Evolutionary conservation across 2,329 filamentous ascomycete genomes (phyloP).

Genomic region (Calonectria pseudoturangicola): DNA sequence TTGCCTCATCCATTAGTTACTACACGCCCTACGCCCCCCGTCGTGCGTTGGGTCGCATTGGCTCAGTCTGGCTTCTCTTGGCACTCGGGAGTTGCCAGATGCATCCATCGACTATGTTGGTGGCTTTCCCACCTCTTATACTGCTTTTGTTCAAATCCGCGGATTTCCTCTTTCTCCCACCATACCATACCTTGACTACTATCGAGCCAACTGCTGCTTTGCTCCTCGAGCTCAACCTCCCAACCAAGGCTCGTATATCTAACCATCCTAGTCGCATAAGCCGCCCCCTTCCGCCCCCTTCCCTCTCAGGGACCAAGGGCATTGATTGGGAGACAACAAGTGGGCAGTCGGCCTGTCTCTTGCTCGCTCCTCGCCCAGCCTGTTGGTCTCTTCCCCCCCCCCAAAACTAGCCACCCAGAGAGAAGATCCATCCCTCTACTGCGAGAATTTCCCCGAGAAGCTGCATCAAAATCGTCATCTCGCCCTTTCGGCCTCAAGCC

Average conservation of each 20-base stretch:
- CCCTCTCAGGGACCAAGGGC: neutral
- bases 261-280: neutral
- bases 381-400: neutral
- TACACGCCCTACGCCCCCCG: neutral
- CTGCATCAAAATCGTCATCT: constrained; percentile 27
- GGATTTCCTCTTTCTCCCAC: neutral
- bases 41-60: constrained; percentile 20
- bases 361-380: neutral
- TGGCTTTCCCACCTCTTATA: constrained; percentile 3
- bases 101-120: neutral
- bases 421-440: constrained; percentile 25
- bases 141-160: neutral
- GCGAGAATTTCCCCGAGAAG: constrained; percentile 30
- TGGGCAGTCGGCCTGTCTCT: neutral
- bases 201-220: neutral
- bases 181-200: neutral
- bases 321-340: constrained; percentile 16
- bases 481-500: constrained; percentile 27
- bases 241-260: neutral
- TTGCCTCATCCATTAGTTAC: neutral
- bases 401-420: constrained; percentile 18
- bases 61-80: constrained; percentile 16
- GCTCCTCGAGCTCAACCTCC: neutral
- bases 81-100: constrained; percentile 17
- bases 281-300: neutral